Evolutionary conservation across 495 filamentous ascomycete species (phyloP), one percentile per base, ranked within the genome.

Genomic region (Schizothecium vesticola): DNA sequence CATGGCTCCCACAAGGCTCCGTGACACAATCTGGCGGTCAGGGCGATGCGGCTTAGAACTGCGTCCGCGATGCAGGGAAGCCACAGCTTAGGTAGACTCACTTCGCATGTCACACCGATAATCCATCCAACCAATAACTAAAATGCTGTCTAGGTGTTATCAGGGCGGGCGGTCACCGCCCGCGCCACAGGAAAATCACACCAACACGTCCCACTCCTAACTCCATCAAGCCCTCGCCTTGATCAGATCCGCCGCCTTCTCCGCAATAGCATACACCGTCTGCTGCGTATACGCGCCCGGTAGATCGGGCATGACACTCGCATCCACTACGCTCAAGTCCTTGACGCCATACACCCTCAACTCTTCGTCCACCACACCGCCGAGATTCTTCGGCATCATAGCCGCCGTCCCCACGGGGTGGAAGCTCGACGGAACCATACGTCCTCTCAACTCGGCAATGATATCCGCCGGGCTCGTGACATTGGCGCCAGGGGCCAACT

Each of bases 341-440:
- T 74, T 67, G 12, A 79, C 72, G 7, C 79, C 79, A 61, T 83
- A 82, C 1, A 83, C 81, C 56, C 68, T 66, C n/a, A 83, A 69
- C 9, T 67, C 65, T 68, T 77, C 72, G 61, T 80, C 77, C 25
- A 83, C 81, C 1, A 84, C 80, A n/a, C 87, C 86, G 24, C 86
- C 86, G 0, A 81, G 71, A 28, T 81, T 75, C 33, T 74, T 76
- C 7, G 87, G 86, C 76, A 88, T 74, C 86, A 76, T 78, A 19
- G 76, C 62, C 13, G 72, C 70, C 4, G 76, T 80, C 13, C 78
- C 75, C 0, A 79, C 69, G 24, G 78, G 79, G 59, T 84, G 81
- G 63, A 77, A 76, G 0, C 23, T 58, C 7, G 33, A 63, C 31
- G 65, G 71, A 26, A 33, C 51, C 65, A 70, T 65, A 36, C 28